A percentile compares a stretch with the other conserved stretches of the same genome.
Evolutionary conservation across 2,329 filamentous ascomycete genomes (phyloP).

Genomic region (Pseudocercospora vitis): DNA sequence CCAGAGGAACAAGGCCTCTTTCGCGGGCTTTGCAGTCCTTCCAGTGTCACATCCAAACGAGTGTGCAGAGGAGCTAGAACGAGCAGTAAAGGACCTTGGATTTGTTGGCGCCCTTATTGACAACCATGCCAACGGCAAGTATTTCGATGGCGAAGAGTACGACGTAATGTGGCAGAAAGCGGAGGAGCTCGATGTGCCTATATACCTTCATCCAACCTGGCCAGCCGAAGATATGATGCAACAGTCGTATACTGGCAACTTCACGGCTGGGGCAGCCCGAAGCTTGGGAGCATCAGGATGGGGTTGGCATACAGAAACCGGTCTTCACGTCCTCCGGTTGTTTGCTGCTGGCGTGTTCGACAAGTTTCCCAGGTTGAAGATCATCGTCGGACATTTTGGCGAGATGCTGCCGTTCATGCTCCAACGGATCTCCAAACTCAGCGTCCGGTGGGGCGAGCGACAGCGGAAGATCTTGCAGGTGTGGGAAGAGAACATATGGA

Average conservation of each 20-base stretch:
- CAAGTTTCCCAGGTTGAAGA: slow-evolving; percentile 53
- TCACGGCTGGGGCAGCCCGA: slow-evolving; percentile 32
- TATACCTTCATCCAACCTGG: slow-evolving; percentile 55
- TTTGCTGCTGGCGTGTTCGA: slow-evolving; percentile 59
- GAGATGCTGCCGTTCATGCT: slow-evolving; percentile 60
- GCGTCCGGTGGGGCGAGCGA: slow-evolving; percentile 37
- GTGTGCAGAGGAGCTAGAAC: slow-evolving; percentile 36
- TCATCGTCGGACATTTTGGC: slow-evolving; percentile 59
- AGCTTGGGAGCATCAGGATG: slow-evolving; percentile 47
- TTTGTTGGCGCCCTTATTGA: slow-evolving; percentile 42
- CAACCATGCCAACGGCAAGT: slow-evolving; percentile 39
- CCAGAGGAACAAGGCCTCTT: slow-evolving; percentile 31
- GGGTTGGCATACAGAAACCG: slow-evolving; percentile 55
- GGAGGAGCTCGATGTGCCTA: slow-evolving; percentile 49
- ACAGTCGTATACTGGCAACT: slow-evolving; percentile 38
- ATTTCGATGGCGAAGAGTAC: slow-evolving; percentile 38
- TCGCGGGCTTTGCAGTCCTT: slow-evolving; percentile 39
- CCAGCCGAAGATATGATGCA: slow-evolving; percentile 42
- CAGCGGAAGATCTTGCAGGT: slow-evolving; percentile 43
- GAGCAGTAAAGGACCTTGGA: slow-evolving; percentile 35
- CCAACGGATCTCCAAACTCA: slow-evolving; percentile 45
- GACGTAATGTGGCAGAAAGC: slow-evolving; percentile 38
- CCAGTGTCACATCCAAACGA: slow-evolving; percentile 36
- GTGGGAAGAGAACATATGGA: slow-evolving; percentile 56
- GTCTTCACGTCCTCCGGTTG: slow-evolving; percentile 51